Conservation (phyloP, 1,139 yeast genomes). For the Schwanniomyces etchellsii region DNA sequence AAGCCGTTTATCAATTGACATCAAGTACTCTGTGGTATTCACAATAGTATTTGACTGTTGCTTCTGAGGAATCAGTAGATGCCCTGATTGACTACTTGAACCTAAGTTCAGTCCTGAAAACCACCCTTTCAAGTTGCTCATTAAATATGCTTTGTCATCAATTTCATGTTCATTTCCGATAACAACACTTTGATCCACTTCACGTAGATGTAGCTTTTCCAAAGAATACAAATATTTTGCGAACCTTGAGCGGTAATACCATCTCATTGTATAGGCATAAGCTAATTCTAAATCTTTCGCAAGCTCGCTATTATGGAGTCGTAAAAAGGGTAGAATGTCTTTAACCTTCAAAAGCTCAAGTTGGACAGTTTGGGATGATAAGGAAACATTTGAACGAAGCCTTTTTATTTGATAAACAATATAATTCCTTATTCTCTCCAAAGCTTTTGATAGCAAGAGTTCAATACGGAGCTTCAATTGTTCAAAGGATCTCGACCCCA, state of each 20-base stretch:
- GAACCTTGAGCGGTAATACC: slow-evolving; percentile 85
- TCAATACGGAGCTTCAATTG: slow-evolving; percentile 36
- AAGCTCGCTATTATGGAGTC: slow-evolving; percentile 50
- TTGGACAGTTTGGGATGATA: slow-evolving; percentile 73
- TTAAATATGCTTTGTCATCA: slow-evolving; percentile 19
- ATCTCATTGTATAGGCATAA: slow-evolving; percentile 79
- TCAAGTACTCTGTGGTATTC: slow-evolving; percentile 42
- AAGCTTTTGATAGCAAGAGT: slow-evolving; percentile 43
- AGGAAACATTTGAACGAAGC: slow-evolving; percentile 40
- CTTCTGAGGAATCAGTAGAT: slow-evolving; percentile 4
- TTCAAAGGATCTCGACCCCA: slow-evolving; percentile 27
- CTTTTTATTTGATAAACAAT: slow-evolving; percentile 59
- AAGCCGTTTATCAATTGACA: slow-evolving; percentile 51
- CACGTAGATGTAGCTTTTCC: slow-evolving; percentile 52
- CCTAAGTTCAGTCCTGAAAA: slow-evolving; percentile 5
- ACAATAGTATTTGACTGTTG: slow-evolving; percentile 8
- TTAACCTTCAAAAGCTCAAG: slow-evolving; percentile 53
- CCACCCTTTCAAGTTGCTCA: slow-evolving; percentile 26
- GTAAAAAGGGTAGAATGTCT: slow-evolving; percentile 56
- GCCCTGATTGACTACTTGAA: slow-evolving; percentile 3
- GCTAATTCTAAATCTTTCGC: slow-evolving; percentile 77
- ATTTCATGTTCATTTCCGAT: slow-evolving; percentile 38
- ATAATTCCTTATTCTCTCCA: slow-evolving; percentile 73
- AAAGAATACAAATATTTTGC: slow-evolving; percentile 74
- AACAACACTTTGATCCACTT: slow-evolving; percentile 47